phyloP scores from a whole-genome alignment of 1,284 basidiomycete genomes.

The Hypsizygus ulmarius region DNA sequence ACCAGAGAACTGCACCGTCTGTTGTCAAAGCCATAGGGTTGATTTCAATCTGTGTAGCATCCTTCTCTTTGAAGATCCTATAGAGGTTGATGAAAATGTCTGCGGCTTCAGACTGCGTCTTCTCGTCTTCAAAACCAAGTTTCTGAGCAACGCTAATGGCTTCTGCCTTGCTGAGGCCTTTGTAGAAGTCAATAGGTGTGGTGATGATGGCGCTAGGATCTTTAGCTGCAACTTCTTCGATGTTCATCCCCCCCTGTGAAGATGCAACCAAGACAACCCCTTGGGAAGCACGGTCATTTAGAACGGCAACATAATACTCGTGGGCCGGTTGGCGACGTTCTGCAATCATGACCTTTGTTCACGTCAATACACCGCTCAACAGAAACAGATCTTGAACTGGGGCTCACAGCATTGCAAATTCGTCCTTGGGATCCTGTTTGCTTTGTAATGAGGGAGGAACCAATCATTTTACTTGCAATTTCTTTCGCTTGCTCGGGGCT shows the following conservation, averaged over 20 bases:
- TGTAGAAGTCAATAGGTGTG: slow-evolving; percentile 87
- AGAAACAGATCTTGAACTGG: slow-evolving; percentile 2
- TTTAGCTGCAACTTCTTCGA: slow-evolving; percentile 99
- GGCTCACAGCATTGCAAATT: slow-evolving; percentile 87
- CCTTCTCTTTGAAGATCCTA: slow-evolving; percentile 98
- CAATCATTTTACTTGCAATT: slow-evolving; percentile 91
- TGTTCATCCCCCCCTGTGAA: slow-evolving; percentile 95
- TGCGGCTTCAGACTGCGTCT: slow-evolving; percentile 81
- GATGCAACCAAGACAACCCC: slow-evolving; percentile 95
- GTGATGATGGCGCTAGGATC: slow-evolving; percentile 96
- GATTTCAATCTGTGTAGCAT: slow-evolving; percentile 99
- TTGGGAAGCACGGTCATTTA: slow-evolving; percentile 92
- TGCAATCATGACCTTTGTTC: slow-evolving; percentile 88
- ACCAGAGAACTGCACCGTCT: slow-evolving; percentile 95
- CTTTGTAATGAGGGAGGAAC: slow-evolving; percentile 96
- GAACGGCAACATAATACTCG: slow-evolving; percentile 97
- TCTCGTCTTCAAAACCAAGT: slow-evolving; percentile 82
- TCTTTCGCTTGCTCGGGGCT: slow-evolving; percentile 91
- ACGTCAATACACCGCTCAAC: slow-evolving; percentile 7
- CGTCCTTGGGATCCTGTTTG: slow-evolving; percentile 94
- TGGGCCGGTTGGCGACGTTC: slow-evolving; percentile 92
- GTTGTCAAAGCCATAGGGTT: slow-evolving; percentile 97
- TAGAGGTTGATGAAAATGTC: slow-evolving; percentile 95
- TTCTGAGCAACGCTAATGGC: slow-evolving; percentile 84
- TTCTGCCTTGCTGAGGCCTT: slow-evolving; percentile 74